phyloP scores from a whole-genome alignment of 169 alveolate species.

The Eimeria praecox region DNA sequence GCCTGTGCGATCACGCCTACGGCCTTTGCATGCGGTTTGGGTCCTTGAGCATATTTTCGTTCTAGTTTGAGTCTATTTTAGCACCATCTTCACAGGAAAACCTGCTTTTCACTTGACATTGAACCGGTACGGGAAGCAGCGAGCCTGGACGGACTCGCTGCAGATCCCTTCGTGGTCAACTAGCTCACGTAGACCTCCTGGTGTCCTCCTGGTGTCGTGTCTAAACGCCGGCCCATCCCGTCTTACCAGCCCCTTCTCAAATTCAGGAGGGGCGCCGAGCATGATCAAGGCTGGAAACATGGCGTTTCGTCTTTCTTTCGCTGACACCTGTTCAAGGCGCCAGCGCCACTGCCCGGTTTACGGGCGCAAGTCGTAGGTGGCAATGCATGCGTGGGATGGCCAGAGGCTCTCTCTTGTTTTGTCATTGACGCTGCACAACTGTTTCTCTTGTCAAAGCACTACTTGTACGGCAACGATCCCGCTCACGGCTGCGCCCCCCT shows the following conservation, averaged over 20 bases:
- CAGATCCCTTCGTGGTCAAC: neutral
- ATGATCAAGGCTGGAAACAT: neutral
- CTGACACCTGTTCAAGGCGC: neutral
- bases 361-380: neutral
- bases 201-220: conserved; percentile 37
- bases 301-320: neutral
- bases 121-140: neutral
- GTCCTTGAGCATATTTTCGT: neutral
- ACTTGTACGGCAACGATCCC: neutral
- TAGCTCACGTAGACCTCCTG: conserved; percentile 2
- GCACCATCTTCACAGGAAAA: neutral
- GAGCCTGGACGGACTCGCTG: neutral
- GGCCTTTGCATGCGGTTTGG: conserved; percentile 53
- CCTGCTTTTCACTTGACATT: neutral
- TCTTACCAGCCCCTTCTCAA: neutral
- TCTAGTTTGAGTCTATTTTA: neutral
- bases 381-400: conserved; percentile 34
- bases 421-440: neutral
- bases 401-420: neutral
- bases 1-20: conserved; percentile 38
- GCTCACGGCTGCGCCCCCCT: neutral
- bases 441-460: neutral
- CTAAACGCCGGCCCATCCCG: neutral
- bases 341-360: neutral
- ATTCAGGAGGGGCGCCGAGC: neutral